Conservation (phyloP, 345 rosid species). For the Citrus medica region DNA sequence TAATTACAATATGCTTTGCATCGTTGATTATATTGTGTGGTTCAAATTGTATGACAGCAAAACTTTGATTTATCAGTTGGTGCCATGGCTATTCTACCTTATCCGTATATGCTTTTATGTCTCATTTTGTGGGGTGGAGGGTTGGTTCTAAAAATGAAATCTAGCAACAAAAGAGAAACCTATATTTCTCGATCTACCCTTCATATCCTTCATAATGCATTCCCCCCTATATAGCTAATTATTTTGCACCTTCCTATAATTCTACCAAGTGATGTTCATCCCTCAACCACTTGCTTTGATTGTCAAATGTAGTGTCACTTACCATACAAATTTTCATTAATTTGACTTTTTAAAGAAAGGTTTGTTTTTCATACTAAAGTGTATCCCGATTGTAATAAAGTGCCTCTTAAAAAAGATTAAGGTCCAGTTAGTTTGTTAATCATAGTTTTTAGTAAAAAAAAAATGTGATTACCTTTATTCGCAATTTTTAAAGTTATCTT, state of each 20-base stretch:
- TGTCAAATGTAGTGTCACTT: not conserved
- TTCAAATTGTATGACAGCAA: not conserved
- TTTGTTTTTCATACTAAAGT: not conserved
- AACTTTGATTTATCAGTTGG: not conserved
- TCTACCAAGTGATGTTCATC: not conserved
- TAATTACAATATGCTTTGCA: not conserved
- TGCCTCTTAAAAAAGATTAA: not conserved
- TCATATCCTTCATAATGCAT: not conserved
- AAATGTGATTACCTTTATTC: too few species aligned
- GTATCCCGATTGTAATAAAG: not conserved
- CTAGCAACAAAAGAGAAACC: not conserved
- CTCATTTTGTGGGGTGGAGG: not conserved
- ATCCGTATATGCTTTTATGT: not conserved
- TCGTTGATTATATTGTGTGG: not conserved
- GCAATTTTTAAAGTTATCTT: too few species aligned
- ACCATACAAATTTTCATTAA: not conserved
- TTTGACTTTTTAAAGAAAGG: not conserved
- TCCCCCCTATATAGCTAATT: not conserved
- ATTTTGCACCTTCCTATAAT: not conserved
- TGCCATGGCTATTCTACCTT: not conserved
- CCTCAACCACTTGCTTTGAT: not conserved
- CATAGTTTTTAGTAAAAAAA: not conserved
- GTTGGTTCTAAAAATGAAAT: not conserved
- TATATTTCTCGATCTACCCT: not conserved
- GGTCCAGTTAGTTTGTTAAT: too few species aligned